Percentiles rank a stretch among this genome's conserved stretches.
Evolutionary conservation across 2,329 filamentous ascomycete genomes (phyloP).

Genomic region (Cercospora zeae-maydis): DNA sequence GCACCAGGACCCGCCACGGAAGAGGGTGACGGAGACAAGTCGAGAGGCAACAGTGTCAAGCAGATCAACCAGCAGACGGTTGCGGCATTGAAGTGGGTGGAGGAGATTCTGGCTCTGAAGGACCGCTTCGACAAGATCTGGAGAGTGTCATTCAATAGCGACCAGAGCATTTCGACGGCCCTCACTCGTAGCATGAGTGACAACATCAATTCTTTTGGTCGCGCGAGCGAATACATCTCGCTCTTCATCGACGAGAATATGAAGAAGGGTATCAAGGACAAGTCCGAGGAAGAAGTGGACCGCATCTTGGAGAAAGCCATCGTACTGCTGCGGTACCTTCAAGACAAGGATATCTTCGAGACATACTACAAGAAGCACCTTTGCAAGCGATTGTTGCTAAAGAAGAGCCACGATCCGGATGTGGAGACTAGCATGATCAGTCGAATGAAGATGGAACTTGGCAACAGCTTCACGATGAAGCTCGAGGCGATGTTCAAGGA

Average conservation of each 20-base stretch:
- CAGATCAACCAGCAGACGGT: constrained; percentile 72
- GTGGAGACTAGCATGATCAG: constrained; percentile 94
- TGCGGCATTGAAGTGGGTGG: constrained; percentile 91
- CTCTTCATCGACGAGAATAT: constrained; percentile 96
- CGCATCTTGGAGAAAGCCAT: constrained; percentile 83
- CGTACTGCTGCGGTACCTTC: constrained; percentile 77
- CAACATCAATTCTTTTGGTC: constrained; percentile 83
- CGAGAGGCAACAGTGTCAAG: constrained; percentile 47
- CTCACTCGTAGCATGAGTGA: constrained; percentile 84
- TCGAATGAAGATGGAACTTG: constrained; percentile 94
- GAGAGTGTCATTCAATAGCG: constrained; percentile 66
- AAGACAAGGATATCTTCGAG: constrained; percentile 92
- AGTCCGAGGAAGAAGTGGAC: constrained; percentile 85
- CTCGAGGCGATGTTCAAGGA: constrained; percentile 98
- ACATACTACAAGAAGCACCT: constrained; percentile 98
- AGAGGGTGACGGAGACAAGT: constrained; percentile 47
- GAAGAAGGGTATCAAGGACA: constrained; percentile 88
- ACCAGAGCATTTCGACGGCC: constrained; percentile 74
- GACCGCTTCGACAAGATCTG: constrained; percentile 84
- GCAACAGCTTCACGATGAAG: constrained; percentile 87
- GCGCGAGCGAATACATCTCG: constrained; percentile 88
- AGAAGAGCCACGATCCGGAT: constrained; percentile 84
- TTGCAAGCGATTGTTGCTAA: constrained; percentile 78
- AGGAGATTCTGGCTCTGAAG: constrained; percentile 81
- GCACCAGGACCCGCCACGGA: constrained; percentile 50